Evolutionary conservation across 306 rosid species (phyloP).

Genomic region (Senna siamea): DNA sequence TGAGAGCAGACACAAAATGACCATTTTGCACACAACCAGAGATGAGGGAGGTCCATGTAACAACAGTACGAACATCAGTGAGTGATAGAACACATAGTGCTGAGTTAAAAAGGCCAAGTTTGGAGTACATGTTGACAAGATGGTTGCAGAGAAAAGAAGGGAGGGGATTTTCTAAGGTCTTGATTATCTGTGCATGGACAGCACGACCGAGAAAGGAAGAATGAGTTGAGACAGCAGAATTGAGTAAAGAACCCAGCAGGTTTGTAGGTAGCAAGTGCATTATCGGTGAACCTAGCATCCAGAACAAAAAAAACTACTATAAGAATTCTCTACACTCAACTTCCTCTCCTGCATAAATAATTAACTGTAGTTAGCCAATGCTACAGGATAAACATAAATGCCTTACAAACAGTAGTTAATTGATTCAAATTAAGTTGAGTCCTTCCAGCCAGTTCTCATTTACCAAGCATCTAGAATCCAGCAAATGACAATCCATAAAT

Average conservation of each 20-base stretch:
- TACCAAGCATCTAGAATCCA: not conserved
- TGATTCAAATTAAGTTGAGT: not conserved
- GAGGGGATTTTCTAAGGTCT: slow-evolving; percentile 52
- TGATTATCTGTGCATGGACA: slow-evolving; percentile 70
- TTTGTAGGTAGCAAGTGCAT: slow-evolving; percentile 58
- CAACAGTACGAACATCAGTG: slow-evolving; percentile 67
- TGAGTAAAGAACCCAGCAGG: slow-evolving; percentile 59
- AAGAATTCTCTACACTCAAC: not conserved
- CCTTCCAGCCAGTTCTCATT: slow-evolving; percentile 7
- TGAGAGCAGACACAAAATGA: slow-evolving; percentile 55
- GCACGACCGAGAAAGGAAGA: slow-evolving; percentile 63
- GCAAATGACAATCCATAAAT: not conserved
- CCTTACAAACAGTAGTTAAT: not conserved
- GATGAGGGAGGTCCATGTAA: slow-evolving; percentile 86
- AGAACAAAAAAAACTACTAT: not conserved
- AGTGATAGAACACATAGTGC: slow-evolving; percentile 70
- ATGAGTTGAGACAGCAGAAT: slow-evolving; percentile 57
- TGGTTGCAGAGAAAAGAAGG: slow-evolving; percentile 76
- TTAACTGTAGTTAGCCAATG: not conserved
- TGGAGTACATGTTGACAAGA: slow-evolving; percentile 89
- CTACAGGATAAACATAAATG: not conserved
- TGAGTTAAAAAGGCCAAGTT: slow-evolving; percentile 66
- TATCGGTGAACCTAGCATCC: not conserved
- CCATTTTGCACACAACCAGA: slow-evolving; percentile 78
- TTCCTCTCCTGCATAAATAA: slow-evolving; percentile 6